phyloP scores from a whole-genome alignment of 2,329 filamentous ascomycete genomes.

The Trichothecium sympodiale region DNA sequence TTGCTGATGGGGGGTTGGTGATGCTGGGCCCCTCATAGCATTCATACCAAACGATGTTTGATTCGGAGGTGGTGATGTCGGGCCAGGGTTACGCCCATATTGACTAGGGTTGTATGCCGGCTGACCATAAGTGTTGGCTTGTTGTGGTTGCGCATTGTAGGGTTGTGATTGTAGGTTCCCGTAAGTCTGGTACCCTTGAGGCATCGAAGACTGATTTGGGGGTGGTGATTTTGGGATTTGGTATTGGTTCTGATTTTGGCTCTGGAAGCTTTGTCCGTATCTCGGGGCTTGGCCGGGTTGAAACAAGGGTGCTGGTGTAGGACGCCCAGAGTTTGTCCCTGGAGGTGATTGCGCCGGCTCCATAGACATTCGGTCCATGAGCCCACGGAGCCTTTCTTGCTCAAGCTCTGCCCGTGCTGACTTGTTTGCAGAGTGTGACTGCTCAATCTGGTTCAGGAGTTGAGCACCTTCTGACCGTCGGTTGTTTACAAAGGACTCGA shows the following conservation, averaged over 20 bases:
- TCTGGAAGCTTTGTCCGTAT: slow-evolving; percentile 43
- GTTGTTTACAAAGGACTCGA: slow-evolving; percentile 95
- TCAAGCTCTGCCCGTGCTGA: slow-evolving; percentile 63
- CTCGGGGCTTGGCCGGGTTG: slow-evolving; percentile 31
- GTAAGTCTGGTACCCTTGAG: slow-evolving; percentile 32
- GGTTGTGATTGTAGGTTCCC: slow-evolving; percentile 28
- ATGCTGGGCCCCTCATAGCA: slow-evolving; percentile 30
- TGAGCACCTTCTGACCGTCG: slow-evolving; percentile 83
- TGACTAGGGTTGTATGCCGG: slow-evolving; percentile 47
- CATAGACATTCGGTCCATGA: slow-evolving; percentile 95
- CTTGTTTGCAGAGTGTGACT: slow-evolving; percentile 55
- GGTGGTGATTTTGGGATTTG: slow-evolving; percentile 47
- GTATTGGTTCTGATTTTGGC: slow-evolving; percentile 52
- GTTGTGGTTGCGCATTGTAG: slow-evolving; percentile 26
- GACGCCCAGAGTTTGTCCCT: slow-evolving; percentile 10
- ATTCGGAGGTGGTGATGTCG: slow-evolving; percentile 52
- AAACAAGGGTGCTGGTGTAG: slow-evolving; percentile 34
- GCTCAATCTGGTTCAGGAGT: slow-evolving; percentile 78
- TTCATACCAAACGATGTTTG: slow-evolving; percentile 39
- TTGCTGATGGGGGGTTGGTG: slow-evolving; percentile 48
- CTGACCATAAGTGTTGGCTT: slow-evolving; percentile 5
- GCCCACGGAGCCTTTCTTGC: slow-evolving; percentile 71
- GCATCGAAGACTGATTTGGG: slow-evolving; percentile 30
- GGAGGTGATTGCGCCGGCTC: slow-evolving; percentile 34
- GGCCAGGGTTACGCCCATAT: slow-evolving; percentile 45